Conservation (phyloP, 1,284 basidiomycete species). For the Cutaneotrichosporon cavernicola region DNA sequence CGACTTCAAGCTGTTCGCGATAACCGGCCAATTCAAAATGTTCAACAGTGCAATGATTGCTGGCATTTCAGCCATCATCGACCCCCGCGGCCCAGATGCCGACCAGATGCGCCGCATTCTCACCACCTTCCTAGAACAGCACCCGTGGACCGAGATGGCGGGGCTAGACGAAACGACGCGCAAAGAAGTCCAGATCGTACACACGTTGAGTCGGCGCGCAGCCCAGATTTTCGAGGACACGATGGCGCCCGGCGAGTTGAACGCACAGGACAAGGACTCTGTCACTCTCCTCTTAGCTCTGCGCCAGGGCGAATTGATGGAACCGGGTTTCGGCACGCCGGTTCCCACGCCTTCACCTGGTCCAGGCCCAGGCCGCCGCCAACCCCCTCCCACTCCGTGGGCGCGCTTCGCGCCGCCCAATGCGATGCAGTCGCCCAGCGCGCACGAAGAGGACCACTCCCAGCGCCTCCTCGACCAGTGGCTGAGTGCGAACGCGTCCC, state of each 20-base stretch:
- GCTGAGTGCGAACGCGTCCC: slow-evolving; percentile 47
- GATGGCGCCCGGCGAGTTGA: slow-evolving; percentile 43
- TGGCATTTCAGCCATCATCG: slow-evolving; percentile 53
- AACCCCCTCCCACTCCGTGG: slow-evolving; percentile 16
- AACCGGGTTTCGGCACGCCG: slow-evolving; percentile 1
- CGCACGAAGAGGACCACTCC: slow-evolving; percentile 50
- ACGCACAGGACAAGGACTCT: slow-evolving; percentile 46
- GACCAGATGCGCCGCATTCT: slow-evolving; percentile 51
- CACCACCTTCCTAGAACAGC: slow-evolving; percentile 50
- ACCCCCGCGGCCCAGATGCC: slow-evolving; percentile 48
- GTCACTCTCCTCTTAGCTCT: slow-evolving; percentile 48
- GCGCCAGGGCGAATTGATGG: slow-evolving; percentile 33
- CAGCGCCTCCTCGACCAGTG: slow-evolving; percentile 52
- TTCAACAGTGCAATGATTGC: slow-evolving; percentile 54
- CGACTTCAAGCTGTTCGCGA: slow-evolving; percentile 34
- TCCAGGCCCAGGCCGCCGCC: neutral
- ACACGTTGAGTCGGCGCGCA: slow-evolving; percentile 49
- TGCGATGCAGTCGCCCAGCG: slow-evolving; percentile 25
- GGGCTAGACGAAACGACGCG: slow-evolving; percentile 50
- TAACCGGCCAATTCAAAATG: slow-evolving; percentile 49
- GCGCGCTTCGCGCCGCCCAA: slow-evolving; percentile 16
- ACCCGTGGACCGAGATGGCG: slow-evolving; percentile 45
- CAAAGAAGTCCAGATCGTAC: slow-evolving; percentile 53
- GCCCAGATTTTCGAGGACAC: slow-evolving; percentile 49
- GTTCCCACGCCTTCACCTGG: neutral